Conservation (phyloP, 2,329 filamentous ascomycete species). For the Xylariomycetidae sp. region DNA sequence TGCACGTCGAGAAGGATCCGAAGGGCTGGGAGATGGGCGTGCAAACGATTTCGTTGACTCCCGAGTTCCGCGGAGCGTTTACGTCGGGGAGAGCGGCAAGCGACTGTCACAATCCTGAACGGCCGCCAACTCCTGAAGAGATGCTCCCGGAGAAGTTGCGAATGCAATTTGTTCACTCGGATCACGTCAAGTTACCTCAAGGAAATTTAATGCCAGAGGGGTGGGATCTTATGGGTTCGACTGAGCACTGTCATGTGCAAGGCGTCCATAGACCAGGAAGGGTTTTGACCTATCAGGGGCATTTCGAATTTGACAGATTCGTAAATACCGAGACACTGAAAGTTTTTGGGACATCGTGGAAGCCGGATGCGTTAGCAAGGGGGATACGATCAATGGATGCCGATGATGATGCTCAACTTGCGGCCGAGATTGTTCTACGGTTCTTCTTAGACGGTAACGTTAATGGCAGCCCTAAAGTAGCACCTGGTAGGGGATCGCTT, state of each 20-base stretch:
- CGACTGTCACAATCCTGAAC: background rate
- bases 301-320: conserved; percentile 34
- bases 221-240: conserved; percentile 13
- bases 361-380: background rate
- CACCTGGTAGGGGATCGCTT: no score
- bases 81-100: conserved; percentile 2
- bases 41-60: conserved; percentile 7
- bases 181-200: conserved; percentile 11
- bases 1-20: conserved; percentile 8
- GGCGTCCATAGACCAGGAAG: conserved; percentile 29
- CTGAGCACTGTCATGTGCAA: conserved; percentile 26
- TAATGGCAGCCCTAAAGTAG: background rate
- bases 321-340: conserved; percentile 25
- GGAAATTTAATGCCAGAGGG: conserved; percentile 1
- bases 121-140: conserved; percentile 1
- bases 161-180: conserved; percentile 30
- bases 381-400: conserved; percentile 1
- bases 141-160: conserved; percentile 10
- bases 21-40: conserved; percentile 20
- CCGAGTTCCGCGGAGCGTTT: conserved; percentile 11
- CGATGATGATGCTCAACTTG: conserved; percentile 4
- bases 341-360: conserved; percentile 4
- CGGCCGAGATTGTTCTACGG: conserved; percentile 3
- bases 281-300: conserved; percentile 32
- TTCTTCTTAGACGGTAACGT: conserved; percentile 1